Conservation (phyloP, 1,284 basidiomycete species). For the Coniferiporia sulphurascens region DNA sequence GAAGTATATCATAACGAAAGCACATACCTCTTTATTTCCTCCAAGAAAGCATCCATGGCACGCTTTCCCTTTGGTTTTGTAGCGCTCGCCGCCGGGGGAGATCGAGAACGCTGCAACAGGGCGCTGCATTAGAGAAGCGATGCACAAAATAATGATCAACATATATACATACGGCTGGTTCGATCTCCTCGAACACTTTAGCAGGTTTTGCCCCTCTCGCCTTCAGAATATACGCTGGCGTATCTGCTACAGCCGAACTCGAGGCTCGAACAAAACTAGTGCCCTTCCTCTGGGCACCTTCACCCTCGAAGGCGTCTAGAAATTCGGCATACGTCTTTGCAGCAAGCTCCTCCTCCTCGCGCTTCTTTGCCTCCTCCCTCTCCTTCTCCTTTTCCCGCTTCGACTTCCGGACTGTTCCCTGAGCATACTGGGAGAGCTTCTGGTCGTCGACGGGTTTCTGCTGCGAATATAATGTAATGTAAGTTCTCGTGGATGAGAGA, state of each 20-base stretch:
- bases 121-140: conserved; percentile 17
- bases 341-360: conserved; percentile 76
- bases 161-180: conserved; percentile 16
- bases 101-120: conserved; percentile 40
- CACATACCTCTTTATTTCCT: conserved; percentile 90
- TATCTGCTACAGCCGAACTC: conserved; percentile 45
- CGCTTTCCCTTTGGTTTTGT: conserved; percentile 83
- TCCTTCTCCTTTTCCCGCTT: conserved; percentile 84
- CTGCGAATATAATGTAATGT: conserved; percentile 43
- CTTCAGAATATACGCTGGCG: conserved; percentile 38
- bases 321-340: conserved; percentile 83
- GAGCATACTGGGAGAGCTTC: conserved; percentile 71
- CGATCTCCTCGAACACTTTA: conserved; percentile 29
- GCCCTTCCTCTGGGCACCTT: conserved; percentile 48
- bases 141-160: conserved; percentile 23
- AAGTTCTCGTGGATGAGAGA: conserved; percentile 50
- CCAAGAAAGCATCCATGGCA: conserved; percentile 89
- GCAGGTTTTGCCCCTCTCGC: conserved; percentile 25
- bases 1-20: neutral
- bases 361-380: conserved; percentile 80
- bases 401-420: conserved; percentile 72
- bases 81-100: conserved; percentile 39
- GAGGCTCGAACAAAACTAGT: conserved; percentile 74
- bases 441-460: conserved; percentile 74
- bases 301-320: conserved; percentile 79